Conservation (phyloP, 805 yeast genomes). For the Hemisphaericaspora nanyangensis region DNA sequence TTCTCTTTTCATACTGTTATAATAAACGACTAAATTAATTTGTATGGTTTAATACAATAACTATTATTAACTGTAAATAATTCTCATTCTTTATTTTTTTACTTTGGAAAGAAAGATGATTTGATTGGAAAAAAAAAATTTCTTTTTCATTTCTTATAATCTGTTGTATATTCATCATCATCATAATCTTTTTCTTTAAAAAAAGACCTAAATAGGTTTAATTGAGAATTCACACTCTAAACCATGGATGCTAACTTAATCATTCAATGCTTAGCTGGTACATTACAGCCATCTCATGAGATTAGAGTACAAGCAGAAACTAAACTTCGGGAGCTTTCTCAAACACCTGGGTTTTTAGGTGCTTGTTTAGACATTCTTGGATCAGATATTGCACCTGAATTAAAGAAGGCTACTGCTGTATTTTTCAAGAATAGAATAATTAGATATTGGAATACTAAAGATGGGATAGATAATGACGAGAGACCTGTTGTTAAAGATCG, state of each 20-base stretch:
- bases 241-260: constrained; percentile 66
- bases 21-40: too few species aligned
- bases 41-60: too few species aligned
- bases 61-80: too few species aligned
- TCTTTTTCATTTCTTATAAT: too few species aligned
- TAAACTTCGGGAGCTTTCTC: constrained; percentile 55
- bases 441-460: constrained; percentile 51
- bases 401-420: constrained; percentile 73
- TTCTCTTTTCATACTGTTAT: too few species aligned
- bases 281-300: constrained; percentile 63
- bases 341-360: constrained; percentile 68
- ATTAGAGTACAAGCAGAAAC: constrained; percentile 67
- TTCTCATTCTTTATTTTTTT: background rate
- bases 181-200: too few species aligned
- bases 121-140: too few species aligned
- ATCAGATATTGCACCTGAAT: constrained; percentile 21
- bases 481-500: constrained; percentile 69
- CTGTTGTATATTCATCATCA: too few species aligned
- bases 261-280: constrained; percentile 74
- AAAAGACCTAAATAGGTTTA: too few species aligned
- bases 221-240: background rate
- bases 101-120: too few species aligned
- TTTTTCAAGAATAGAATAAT: constrained; percentile 74
- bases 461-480: constrained; percentile 61
- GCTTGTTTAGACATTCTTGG: constrained; percentile 74